Percentiles rank a stretch among this genome's conserved stretches.
These are phyloP conservation scores for Chaetomium globosum DNA, from an alignment of 2,329 filamentous ascomycete genomes.

Conservation along the genomic window DNA sequence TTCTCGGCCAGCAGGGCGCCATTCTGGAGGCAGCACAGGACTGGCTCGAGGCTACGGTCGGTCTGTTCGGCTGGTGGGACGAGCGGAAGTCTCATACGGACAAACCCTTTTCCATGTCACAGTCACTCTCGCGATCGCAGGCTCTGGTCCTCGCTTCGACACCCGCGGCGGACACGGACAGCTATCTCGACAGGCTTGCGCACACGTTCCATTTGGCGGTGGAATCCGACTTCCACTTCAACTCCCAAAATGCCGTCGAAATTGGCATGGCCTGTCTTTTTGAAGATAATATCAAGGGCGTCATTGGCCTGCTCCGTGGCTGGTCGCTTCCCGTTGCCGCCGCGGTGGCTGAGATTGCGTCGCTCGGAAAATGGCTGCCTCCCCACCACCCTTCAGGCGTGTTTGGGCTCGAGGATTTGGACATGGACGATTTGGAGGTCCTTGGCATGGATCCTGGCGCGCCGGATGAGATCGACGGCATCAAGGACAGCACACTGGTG, in stretches of 20 bases:
- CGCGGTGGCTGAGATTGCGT: slow-evolving; percentile 79
- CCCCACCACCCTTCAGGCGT: slow-evolving; percentile 57
- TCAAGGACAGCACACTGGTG: slow-evolving; percentile 77
- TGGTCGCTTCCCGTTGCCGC: slow-evolving; percentile 82
- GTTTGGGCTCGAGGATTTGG: slow-evolving; percentile 66
- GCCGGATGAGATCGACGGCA: slow-evolving; percentile 63
- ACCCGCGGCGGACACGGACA: slow-evolving; percentile 53
- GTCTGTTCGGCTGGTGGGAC: slow-evolving; percentile 89
- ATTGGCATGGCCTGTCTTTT: slow-evolving; percentile 80
- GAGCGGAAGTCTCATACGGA: slow-evolving; percentile 59
- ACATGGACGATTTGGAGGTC: slow-evolving; percentile 82
- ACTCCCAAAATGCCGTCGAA: slow-evolving; percentile 74
- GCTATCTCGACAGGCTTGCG: slow-evolving; percentile 74
- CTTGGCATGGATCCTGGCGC: slow-evolving; percentile 67
- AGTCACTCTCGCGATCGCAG: slow-evolving; percentile 47
- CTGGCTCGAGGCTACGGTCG: slow-evolving; percentile 87
- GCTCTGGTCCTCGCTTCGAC: slow-evolving; percentile 44
- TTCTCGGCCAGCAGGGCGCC: slow-evolving; percentile 73
- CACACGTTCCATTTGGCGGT: slow-evolving; percentile 70
- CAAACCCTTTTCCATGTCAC: slow-evolving; percentile 26
- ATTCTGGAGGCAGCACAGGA: slow-evolving; percentile 79
- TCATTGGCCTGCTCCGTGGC: slow-evolving; percentile 70
- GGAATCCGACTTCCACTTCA: slow-evolving; percentile 72
- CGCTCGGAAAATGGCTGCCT: slow-evolving; percentile 81
- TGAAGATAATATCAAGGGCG: slow-evolving; percentile 77